Evolutionary conservation across 2,329 filamentous ascomycete genomes (phyloP), one percentile per base, ranked within the genome.

Genomic region (Graphilbum ipis-grandicollis): DNA sequence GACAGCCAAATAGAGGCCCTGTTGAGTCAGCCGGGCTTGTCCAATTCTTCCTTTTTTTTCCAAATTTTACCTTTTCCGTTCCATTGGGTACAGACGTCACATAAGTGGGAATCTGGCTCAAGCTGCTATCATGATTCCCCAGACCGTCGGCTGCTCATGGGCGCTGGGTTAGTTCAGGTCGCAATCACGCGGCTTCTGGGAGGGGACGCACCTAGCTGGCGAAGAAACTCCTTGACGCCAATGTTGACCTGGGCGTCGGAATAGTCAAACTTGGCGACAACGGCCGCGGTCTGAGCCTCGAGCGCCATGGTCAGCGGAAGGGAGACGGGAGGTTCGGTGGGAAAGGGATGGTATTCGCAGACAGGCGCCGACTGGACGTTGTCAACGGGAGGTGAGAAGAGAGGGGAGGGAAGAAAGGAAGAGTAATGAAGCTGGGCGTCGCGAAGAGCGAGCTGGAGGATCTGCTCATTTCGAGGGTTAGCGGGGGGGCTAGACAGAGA

Each of bases 31-130:
- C n/a, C n/a, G n/a, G n/a, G n/a, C n/a, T n/a, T n/a, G n/a, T n/a
- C n/a, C n/a, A n/a, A n/a, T n/a, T n/a, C n/a, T n/a, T n/a, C n/a
- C n/a, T n/a, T n/a, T n/a, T n/a, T n/a, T n/a, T n/a, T n/a, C n/a
- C n/a, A n/a, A n/a, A n/a, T n/a, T n/a, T 39, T 22, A 88, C 85
- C 77, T 94, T 93, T 62, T 98, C 90, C 4, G 86, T 94, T 49
- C 90, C 90, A 68, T 96, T 90, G 52, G 90, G 90, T 21, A 96
- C 86, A 26, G 75, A 79, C 1, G 90, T 96, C 46, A 98, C 88
- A 58, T 93, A 98, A 31, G 86, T 93, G 8, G 90, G 90, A 51
- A 98, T 96, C 62, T 96, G 90, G 60, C 81, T 88, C 63, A 98
- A 60, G 47, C 79, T 85, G 23, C 82, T 78, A 43, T 77, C 78